These are phyloP conservation scores for Casaregolazyma suthepensis DNA, from an alignment of 1,139 yeast species.

Conservation along the genomic window DNA sequence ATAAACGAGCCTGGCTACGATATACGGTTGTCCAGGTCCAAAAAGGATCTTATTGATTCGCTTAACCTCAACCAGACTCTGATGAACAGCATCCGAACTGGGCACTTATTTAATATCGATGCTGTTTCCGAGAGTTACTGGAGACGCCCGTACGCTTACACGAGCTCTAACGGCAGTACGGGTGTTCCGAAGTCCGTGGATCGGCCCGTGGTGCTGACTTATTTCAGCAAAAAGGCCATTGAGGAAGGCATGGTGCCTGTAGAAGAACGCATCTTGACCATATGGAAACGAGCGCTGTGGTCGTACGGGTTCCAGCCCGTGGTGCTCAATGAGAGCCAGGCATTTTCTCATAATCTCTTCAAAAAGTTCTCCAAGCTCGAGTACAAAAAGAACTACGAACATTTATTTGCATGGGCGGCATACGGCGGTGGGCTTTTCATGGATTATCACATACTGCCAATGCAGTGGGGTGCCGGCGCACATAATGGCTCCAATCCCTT, in stretches of 20 bases:
- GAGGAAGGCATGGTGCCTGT: conserved; percentile 9
- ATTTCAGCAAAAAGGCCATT: conserved; percentile 12
- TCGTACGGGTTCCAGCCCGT: conserved; percentile 31
- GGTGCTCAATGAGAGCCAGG: conserved; percentile 22
- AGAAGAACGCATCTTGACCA: conserved; percentile 21
- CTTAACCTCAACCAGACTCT: conserved; percentile 24
- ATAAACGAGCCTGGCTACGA: conserved; percentile 1
- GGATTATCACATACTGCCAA: conserved; percentile 25
- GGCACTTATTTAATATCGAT: conserved; percentile 13
- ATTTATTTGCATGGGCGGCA: conserved; percentile 28
- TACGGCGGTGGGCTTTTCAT: conserved; percentile 28
- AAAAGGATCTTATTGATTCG: conserved; percentile 5
- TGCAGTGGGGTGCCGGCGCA: conserved; percentile 3
- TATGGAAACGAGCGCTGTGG: conserved; percentile 32
- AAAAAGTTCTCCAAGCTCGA: conserved; percentile 13
- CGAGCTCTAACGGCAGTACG: conserved; percentile 6
- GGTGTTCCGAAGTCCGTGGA: conserved; percentile 18
- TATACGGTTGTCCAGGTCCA: not conserved
- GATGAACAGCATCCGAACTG: conserved; percentile 14
- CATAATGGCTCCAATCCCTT: not conserved
- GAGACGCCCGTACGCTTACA: conserved; percentile 15
- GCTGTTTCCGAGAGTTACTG: conserved; percentile 10
- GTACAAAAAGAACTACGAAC: conserved; percentile 11
- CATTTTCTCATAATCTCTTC: conserved; percentile 20
- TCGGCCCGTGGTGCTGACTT: conserved; percentile 24